phyloP scores from a whole-genome alignment of 78 protist genomes.

The Dictyostelium purpureum region DNA sequence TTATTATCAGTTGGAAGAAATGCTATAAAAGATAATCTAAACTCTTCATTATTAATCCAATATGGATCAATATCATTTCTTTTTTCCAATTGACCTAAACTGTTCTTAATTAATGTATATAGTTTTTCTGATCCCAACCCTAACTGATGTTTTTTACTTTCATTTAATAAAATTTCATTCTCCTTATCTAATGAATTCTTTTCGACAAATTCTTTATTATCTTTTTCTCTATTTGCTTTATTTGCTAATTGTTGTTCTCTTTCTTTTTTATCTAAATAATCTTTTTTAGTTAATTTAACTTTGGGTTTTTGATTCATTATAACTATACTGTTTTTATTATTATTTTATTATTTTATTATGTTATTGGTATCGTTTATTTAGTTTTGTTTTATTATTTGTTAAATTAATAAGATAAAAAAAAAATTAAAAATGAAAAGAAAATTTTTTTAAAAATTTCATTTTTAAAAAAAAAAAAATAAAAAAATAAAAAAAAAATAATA shows the following conservation, averaged over 20 bases:
- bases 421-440: neutral
- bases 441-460: neutral
- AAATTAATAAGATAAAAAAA: too few species aligned
- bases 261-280: constrained; percentile 1
- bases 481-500: neutral
- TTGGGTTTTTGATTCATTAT: neutral
- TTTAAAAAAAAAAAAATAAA: neutral
- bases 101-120: constrained; percentile 16
- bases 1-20: constrained; percentile 39
- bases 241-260: constrained; percentile 1
- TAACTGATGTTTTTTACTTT: constrained; percentile 3
- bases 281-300: constrained; percentile 12
- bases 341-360: neutral
- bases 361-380: neutral
- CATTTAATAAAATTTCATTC: neutral
- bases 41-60: constrained; percentile 4
- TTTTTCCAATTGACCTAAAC: constrained; percentile 44
- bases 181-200: constrained; percentile 14
- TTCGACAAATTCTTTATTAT: neutral
- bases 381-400: neutral
- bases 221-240: neutral
- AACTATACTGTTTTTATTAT: neutral
- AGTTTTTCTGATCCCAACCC: constrained; percentile 25
- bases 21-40: neutral
- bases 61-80: constrained; percentile 21